Evolutionary conservation across 2,329 filamentous ascomycete species (phyloP), one percentile per base, ranked within the genome.

Genomic region (Acrocalymma vagum): DNA sequence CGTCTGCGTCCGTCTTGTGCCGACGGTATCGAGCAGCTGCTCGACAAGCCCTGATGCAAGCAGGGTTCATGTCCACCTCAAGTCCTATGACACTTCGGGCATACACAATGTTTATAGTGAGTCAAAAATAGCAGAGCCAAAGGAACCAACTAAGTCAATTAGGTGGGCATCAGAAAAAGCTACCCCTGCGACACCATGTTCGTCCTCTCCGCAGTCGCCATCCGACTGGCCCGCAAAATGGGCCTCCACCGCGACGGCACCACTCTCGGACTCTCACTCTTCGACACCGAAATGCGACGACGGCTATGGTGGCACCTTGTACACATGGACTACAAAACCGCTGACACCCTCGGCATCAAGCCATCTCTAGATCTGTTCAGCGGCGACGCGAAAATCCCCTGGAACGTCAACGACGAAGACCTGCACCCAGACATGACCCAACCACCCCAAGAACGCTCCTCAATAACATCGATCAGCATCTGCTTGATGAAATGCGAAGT

Each of bases 281-380:
- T 78, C 45, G 75, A 83, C 42, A 73, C 75, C 3, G 78, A 84
- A 60, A 75, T 82, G 69, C 75, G 81, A 13, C 73, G 82, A 3
- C 75, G 82, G 3, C 54, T 85, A 0, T 85, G 81, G 76, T 78
- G 79, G 66, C 79, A 83, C 48, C 72, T 85, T 9, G 60, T 81
- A 15, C 72, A 80, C 4, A 71, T 84, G 3, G 82, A 85, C 44
- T 65, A 75, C 29, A 72, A 77, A 3, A 74, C 73, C 3, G 73
- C 77, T 3, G 77, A 81, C 49, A 72, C 80, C 39, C 71, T 77
- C 4, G 79, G 79, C 14, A 21, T 29, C n/a, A 39, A n/a, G n/a
- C n/a, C 73, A 72, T 5, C 32, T 2, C 63, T 72, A n/a, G 65
- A 74, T 21, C 67, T 80, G 11, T 16, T 21, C 10, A 14, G 8